These are phyloP conservation scores for Pyricularia sp. DNA, from an alignment of 2,329 filamentous ascomycete species.

Conservation along the genomic window DNA sequence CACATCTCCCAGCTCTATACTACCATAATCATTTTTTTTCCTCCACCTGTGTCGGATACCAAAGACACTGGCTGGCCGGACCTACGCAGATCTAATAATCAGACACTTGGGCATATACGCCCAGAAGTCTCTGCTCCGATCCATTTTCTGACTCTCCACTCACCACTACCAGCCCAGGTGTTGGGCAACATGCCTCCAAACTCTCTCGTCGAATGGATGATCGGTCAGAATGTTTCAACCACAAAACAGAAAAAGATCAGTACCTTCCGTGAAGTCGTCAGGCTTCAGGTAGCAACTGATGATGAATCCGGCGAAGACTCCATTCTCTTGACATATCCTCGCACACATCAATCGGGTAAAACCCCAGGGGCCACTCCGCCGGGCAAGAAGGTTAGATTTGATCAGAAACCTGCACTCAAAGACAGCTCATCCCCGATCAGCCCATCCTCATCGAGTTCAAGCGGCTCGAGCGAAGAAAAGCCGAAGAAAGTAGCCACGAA, in stretches of 20 bases:
- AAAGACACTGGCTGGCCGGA: not conserved
- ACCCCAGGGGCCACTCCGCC: not conserved
- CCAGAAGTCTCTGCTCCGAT: not conserved
- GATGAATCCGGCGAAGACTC: conserved; percentile 37
- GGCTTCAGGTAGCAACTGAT: conserved; percentile 33
- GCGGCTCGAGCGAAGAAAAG: not conserved
- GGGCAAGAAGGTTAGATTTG: conserved; percentile 32
- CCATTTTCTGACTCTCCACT: not conserved
- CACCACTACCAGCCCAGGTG: not conserved
- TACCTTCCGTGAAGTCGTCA: conserved; percentile 15
- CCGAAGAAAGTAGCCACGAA: conserved; percentile 6
- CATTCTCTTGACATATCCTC: conserved; percentile 34
- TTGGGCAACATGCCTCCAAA: conserved; percentile 21
- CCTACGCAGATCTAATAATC: not conserved
- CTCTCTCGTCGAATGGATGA: conserved; percentile 26
- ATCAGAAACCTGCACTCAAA: conserved; percentile 25
- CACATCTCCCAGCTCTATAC: not conserved
- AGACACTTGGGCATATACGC: not conserved
- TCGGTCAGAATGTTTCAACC: conserved; percentile 21
- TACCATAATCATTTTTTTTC: not conserved
- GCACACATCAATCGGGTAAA: conserved; percentile 9
- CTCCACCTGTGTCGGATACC: not conserved
- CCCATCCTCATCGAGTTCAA: conserved; percentile 9
- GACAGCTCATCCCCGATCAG: conserved; percentile 9
- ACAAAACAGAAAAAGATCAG: conserved; percentile 5